Conservation (phyloP, 768 basidiomycete genomes). For the Leccinum disarticulatum region DNA sequence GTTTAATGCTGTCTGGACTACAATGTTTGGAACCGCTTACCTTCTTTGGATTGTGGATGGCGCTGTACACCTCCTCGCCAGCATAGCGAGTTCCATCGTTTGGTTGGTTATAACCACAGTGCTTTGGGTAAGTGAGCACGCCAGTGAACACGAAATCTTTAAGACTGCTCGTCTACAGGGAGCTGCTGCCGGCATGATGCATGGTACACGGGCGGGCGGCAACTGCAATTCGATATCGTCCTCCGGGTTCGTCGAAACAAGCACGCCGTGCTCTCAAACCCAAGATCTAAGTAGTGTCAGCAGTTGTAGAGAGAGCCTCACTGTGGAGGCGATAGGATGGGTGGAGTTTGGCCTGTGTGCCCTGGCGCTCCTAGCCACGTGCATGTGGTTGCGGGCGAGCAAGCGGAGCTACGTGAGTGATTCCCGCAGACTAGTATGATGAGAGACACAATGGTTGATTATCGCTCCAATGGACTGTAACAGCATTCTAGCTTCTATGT, state of each 20-base stretch:
- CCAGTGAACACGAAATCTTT: neutral
- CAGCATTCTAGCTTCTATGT: slow-evolving; percentile 38
- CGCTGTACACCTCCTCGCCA: slow-evolving; percentile 66
- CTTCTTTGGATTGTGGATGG: slow-evolving; percentile 70
- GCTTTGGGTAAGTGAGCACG: slow-evolving; percentile 57
- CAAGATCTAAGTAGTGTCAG: slow-evolving; percentile 22
- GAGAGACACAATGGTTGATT: slow-evolving; percentile 22
- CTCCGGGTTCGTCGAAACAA: slow-evolving; percentile 26
- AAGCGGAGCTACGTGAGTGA: slow-evolving; percentile 41
- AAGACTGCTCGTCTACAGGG: slow-evolving; percentile 45
- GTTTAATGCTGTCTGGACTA: slow-evolving; percentile 75
- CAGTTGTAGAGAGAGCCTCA: slow-evolving; percentile 71
- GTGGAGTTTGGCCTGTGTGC: slow-evolving; percentile 65
- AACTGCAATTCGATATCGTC: slow-evolving; percentile 52
- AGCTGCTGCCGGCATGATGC: slow-evolving; percentile 65
- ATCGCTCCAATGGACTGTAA: slow-evolving; percentile 11
- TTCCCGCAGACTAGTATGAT: slow-evolving; percentile 43
- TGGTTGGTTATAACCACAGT: slow-evolving; percentile 67
- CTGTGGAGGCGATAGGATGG: slow-evolving; percentile 76
- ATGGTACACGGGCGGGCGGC: slow-evolving; percentile 57
- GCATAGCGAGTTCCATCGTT: slow-evolving; percentile 71
- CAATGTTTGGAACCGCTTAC: slow-evolving; percentile 66
- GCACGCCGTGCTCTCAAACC: slow-evolving; percentile 24
- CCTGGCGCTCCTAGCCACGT: slow-evolving; percentile 54
- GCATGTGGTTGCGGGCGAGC: slow-evolving; percentile 47